Base-by-base conservation (phyloP, 1,139 yeast species). In the Geotrichum siamense region DNA sequence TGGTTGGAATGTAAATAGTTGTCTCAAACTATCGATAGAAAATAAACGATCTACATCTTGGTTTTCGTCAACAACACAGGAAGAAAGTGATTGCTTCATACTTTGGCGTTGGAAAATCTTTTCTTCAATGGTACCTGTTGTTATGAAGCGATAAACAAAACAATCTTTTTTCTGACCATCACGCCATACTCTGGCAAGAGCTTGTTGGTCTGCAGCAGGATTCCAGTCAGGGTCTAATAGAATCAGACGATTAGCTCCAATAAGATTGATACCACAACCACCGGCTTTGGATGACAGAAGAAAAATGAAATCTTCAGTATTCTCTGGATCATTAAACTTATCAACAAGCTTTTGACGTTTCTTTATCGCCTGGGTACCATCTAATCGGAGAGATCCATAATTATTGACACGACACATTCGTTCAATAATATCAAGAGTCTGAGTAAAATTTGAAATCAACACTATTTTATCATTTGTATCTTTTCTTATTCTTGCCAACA, bases 131-230 rank as follows among this genome's bases (percentile, higher is more conserved):
- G 96, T 79, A 19, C 98, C 98, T 0, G 97, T 89, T 10, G 94
- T 76, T 48, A 91, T 89, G 54, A 91, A 87, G 54, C 98, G 71
- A 61, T 91, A 91, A 43, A 91, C 93, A 58, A 82, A 91, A 66
- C 98, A 91, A 62, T 85, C 95, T 64, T 91, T 91, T 71, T 85
- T 89, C 59, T 91, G 98, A 0, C 98, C 98, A 66, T 91, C 98
- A 70, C 98, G 81, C 98, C 98, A 91, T 2, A 91, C 96, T 62
- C 98, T 76, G 0, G 98, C 98, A 49, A 91, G 70, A 0, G 98
- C 98, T 65, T 91, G 98, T 61, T 91, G 98, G 61, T 91, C 98
- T 2, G 96, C 83, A 0, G 98, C 98, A 0, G 98, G 98, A 57
- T 91, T 91, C 98, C 98, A 91, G 63, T 93, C 98, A 0, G 98